phyloP scores from a whole-genome alignment of 2,329 filamentous ascomycete genomes.

The Pezicula rhizophila region DNA sequence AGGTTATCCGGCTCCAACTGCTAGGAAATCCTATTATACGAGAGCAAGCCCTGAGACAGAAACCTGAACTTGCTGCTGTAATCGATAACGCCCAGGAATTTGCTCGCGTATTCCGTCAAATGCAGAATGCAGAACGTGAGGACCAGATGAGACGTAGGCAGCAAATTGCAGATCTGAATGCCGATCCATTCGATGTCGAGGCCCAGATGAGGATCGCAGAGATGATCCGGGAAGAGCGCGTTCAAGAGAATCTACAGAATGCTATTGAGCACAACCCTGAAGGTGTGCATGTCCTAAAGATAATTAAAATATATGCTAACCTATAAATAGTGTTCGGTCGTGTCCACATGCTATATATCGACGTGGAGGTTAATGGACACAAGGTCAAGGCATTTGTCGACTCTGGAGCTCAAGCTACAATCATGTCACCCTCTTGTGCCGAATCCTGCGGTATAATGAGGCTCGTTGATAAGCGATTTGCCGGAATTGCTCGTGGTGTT shows the following conservation, averaged over 20 bases:
- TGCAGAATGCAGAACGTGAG: conserved; percentile 64
- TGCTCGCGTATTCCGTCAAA: conserved; percentile 61
- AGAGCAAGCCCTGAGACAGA: conserved; percentile 62
- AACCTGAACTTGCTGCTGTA: conserved; percentile 71
- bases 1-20: conserved; percentile 76
- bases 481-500: conserved; percentile 86
- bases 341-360: conserved; percentile 93
- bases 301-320: conserved; percentile 5
- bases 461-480: conserved; percentile 85
- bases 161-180: conserved; percentile 79
- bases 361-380: conserved; percentile 88
- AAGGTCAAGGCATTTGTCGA: conserved; percentile 95
- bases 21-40: conserved; percentile 71
- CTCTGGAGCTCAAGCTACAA: conserved; percentile 93
- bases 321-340: conserved; percentile 70
- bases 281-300: conserved; percentile 50
- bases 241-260: conserved; percentile 92
- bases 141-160: conserved; percentile 72
- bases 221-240: conserved; percentile 89
- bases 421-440: conserved; percentile 94
- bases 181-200: conserved; percentile 90
- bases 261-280: conserved; percentile 97
- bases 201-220: conserved; percentile 91
- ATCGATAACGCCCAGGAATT: conserved; percentile 74
- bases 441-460: conserved; percentile 94